Conservation (phyloP, 1,139 yeast genomes). For the Nadsonia starkeyi-henricii region DNA sequence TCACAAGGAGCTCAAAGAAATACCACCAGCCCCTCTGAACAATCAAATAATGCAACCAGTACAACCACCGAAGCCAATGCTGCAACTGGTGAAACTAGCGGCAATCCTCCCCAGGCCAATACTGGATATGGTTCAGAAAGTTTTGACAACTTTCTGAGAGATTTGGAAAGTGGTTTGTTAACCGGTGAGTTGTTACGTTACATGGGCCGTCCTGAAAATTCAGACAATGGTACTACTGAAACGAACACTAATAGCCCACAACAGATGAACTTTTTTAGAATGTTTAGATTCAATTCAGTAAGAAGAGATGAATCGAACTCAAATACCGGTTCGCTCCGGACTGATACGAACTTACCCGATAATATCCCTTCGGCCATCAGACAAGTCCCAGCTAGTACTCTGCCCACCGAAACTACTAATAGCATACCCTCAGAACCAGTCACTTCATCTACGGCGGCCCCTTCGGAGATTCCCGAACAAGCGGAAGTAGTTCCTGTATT, state of each 20-base stretch:
- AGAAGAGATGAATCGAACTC: conserved; percentile 4
- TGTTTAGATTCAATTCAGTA: conserved; percentile 30
- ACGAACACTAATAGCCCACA: conserved; percentile 10
- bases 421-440: neutral
- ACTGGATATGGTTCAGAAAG: conserved; percentile 12
- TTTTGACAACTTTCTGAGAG: conserved; percentile 28
- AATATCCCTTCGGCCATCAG: conserved; percentile 3
- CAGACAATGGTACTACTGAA: conserved; percentile 2
- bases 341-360: conserved; percentile 7
- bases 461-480: conserved; percentile 11
- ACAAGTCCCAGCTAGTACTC: neutral
- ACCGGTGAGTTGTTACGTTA: conserved; percentile 24
- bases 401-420: conserved; percentile 8
- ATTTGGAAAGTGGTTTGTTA: conserved; percentile 29
- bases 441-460: conserved; percentile 3
- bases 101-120: neutral
- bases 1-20: too few relatives aligned
- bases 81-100: neutral
- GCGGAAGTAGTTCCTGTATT: conserved; percentile 35
- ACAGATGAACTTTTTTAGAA: conserved; percentile 35
- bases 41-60: too few relatives aligned
- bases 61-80: neutral
- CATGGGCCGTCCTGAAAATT: conserved; percentile 2
- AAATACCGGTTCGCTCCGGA: neutral
- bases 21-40: too few relatives aligned